Conservation (phyloP, 805 yeast species). For the Teunomyces pallodes region DNA sequence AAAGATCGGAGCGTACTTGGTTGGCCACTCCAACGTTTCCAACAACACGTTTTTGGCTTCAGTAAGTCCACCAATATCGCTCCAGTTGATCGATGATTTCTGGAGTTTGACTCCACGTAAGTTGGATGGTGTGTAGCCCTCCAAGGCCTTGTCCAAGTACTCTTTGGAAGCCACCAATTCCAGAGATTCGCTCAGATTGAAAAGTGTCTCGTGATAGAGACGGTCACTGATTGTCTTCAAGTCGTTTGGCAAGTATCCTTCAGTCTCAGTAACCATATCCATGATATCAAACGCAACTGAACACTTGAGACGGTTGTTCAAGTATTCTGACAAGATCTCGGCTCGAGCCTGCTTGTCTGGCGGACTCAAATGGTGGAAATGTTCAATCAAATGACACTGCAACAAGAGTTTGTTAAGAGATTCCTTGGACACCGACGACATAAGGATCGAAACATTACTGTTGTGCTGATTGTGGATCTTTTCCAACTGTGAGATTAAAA, state of each 20-base stretch:
- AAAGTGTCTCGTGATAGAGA: conserved; percentile 52
- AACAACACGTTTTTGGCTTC: conserved; percentile 72
- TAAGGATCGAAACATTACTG: conserved; percentile 53
- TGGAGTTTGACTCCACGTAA: conserved; percentile 84
- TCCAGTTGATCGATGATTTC: conserved; percentile 74
- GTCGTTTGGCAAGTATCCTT: conserved; percentile 87
- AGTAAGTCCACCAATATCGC: conserved; percentile 82
- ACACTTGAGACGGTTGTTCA: conserved; percentile 25
- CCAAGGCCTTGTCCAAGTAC: conserved; percentile 56
- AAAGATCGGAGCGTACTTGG: conserved; percentile 93
- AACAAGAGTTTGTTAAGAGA: conserved; percentile 58
- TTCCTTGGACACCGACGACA: conserved; percentile 64
- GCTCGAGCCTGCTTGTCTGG: conserved; percentile 67
- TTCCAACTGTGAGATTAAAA: conserved; percentile 45
- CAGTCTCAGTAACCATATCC: conserved; percentile 64
- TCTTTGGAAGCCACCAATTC: conserved; percentile 21
- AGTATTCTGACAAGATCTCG: conserved; percentile 42
- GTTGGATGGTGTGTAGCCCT: conserved; percentile 74
- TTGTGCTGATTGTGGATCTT: conserved; percentile 44
- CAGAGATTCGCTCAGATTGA: conserved; percentile 8
- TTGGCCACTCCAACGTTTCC: conserved; percentile 97
- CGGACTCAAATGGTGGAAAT: conserved; percentile 55
- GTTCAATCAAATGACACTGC: conserved; percentile 70
- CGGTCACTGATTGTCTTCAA: conserved; percentile 69
- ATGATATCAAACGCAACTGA: conserved; percentile 40